phyloP scores from a whole-genome alignment of 2,329 filamentous ascomycete species.

The Fusarium proliferatum region DNA sequence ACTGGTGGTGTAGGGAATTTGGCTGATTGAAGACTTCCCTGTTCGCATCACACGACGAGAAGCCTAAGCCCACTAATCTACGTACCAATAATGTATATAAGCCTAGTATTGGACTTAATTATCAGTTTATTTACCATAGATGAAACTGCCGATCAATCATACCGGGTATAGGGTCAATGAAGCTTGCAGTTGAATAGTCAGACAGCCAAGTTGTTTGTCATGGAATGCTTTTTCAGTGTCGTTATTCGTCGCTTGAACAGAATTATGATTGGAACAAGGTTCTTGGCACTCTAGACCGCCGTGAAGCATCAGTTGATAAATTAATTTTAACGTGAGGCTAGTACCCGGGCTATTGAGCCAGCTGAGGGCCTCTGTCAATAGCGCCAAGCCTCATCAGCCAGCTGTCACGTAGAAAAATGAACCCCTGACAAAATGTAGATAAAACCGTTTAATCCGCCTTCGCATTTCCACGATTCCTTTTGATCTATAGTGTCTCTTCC shows the following conservation, averaged over 20 bases:
- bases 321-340: neutral
- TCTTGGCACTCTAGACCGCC: neutral
- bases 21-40: slow-evolving; percentile 26
- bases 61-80: rapidly evolving
- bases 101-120: neutral
- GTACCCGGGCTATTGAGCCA: too few species aligned
- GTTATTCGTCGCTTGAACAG: too few species aligned
- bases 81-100: too few species aligned
- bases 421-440: neutral
- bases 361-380: neutral
- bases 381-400: neutral
- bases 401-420: neutral
- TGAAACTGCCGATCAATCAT: neutral
- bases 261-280: neutral
- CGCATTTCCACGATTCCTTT: too few species aligned
- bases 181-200: neutral
- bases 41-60: slow-evolving; percentile 10
- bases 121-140: rapidly evolving
- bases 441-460: neutral
- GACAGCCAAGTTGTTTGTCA: too few species aligned
- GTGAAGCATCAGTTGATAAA: neutral
- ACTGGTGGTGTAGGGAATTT: slow-evolving; percentile 1
- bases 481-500: neutral
- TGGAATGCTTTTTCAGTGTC: too few species aligned
- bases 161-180: neutral